phyloP scores from a whole-genome alignment of 1,139 yeast genomes.

The Saccharomyces hybrid region DNA sequence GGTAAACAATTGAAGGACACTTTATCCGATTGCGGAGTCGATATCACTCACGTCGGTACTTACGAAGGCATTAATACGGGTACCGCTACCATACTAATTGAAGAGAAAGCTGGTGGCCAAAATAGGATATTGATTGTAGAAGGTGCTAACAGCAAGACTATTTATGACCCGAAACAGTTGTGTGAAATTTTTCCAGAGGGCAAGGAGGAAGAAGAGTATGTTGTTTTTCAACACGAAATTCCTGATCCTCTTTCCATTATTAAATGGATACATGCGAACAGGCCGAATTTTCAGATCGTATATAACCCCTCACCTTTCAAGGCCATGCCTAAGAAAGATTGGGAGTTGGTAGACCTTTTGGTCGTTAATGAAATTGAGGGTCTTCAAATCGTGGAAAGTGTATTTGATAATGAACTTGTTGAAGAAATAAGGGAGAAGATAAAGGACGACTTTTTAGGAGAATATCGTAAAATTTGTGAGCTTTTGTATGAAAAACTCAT shows the following conservation, averaged over 20 bases:
- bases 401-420: slow-evolving; percentile 18
- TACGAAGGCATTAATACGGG: slow-evolving; percentile 51
- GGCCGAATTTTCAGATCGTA: slow-evolving; percentile 45
- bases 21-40: slow-evolving; percentile 45
- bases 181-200: slow-evolving; percentile 33
- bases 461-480: slow-evolving; percentile 36
- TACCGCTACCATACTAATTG: slow-evolving; percentile 81
- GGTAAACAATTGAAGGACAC: slow-evolving; percentile 54
- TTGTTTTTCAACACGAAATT: slow-evolving; percentile 65
- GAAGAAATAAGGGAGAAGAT: slow-evolving; percentile 19
- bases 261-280: slow-evolving; percentile 44
- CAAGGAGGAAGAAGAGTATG: slow-evolving; percentile 35
- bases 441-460: slow-evolving; percentile 26
- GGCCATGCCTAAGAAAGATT: slow-evolving; percentile 35
- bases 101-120: slow-evolving; percentile 59
- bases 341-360: slow-evolving; percentile 52
- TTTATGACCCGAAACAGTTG: slow-evolving; percentile 42
- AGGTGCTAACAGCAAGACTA: slow-evolving; percentile 74
- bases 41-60: slow-evolving; percentile 40
- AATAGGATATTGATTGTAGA: slow-evolving; percentile 77
- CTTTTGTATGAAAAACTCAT: slow-evolving; percentile 30
- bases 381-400: slow-evolving; percentile 28
- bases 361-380: slow-evolving; percentile 88
- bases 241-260: slow-evolving; percentile 52
- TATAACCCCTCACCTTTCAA: slow-evolving; percentile 89